phyloP scores from a whole-genome alignment of 2,329 filamentous ascomycete species.

The Penicillium sp. region DNA sequence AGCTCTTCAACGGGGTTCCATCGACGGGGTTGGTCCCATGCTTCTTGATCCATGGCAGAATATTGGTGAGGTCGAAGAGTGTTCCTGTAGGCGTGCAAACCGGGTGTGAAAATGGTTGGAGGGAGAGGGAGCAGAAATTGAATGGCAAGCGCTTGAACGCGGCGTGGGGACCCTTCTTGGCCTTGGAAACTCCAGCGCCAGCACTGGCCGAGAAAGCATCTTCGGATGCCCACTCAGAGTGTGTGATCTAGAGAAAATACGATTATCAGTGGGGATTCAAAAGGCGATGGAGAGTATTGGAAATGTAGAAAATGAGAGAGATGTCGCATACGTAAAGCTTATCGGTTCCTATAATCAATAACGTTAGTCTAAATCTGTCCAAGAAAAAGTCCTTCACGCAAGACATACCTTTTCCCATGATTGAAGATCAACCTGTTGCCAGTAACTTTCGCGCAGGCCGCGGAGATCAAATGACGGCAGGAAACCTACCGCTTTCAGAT shows the following conservation, averaged over 20 bases:
- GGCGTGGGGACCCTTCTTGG: slow-evolving; percentile 52
- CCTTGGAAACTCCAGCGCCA: slow-evolving; percentile 63
- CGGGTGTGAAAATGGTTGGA: slow-evolving; percentile 92
- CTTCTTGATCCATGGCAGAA: slow-evolving; percentile 89
- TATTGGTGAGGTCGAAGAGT: slow-evolving; percentile 94
- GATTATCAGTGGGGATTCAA: slow-evolving; percentile 19
- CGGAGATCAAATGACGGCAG: slow-evolving; percentile 12
- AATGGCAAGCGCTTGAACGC: slow-evolving; percentile 88
- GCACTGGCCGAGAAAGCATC: slow-evolving; percentile 83
- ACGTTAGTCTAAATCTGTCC: not conserved
- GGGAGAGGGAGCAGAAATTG: slow-evolving; percentile 94
- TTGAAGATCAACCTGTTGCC: slow-evolving; percentile 1
- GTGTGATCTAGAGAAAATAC: slow-evolving; percentile 67
- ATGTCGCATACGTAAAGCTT: slow-evolving; percentile 47
- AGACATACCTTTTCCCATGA: slow-evolving; percentile 40
- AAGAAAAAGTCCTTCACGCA: not conserved
- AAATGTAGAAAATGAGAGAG: not conserved
- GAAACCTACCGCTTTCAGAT: slow-evolving; percentile 7
- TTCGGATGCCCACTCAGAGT: slow-evolving; percentile 93
- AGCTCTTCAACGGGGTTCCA: slow-evolving; percentile 71
- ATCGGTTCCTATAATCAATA: slow-evolving; percentile 42
- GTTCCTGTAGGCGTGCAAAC: slow-evolving; percentile 86
- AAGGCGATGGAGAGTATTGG: slow-evolving; percentile 8
- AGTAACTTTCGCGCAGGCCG: slow-evolving; percentile 1
- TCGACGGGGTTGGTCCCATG: slow-evolving; percentile 89